Percentiles rank a stretch among this genome's conserved stretches.
phyloP scores from a whole-genome alignment of 768 basidiomycete genomes.

The Guyanaporus albipodus region DNA sequence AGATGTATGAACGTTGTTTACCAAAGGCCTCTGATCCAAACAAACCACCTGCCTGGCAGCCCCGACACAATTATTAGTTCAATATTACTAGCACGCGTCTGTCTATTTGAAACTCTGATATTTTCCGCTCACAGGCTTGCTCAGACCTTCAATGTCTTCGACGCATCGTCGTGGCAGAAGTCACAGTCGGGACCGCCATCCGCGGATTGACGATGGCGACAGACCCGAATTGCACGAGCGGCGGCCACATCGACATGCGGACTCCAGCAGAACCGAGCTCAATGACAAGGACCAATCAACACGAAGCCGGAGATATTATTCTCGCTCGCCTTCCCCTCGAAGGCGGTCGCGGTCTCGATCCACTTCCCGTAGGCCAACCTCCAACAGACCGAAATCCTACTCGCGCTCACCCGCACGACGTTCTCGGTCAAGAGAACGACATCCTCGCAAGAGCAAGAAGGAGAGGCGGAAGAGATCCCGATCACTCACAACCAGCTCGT shows the following conservation, averaged over 20 bases:
- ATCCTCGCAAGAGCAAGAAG: constrained; percentile 21
- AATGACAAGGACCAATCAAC: constrained; percentile 6
- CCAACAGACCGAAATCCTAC: constrained; percentile 13
- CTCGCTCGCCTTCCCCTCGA: constrained; percentile 23
- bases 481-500: constrained; percentile 41
- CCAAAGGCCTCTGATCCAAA: constrained; percentile 28
- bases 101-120: neutral
- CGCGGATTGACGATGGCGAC: constrained; percentile 14
- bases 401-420: constrained; percentile 27
- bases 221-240: constrained; percentile 18
- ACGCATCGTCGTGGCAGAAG: constrained; percentile 21
- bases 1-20: constrained; percentile 22
- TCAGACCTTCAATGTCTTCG: constrained; percentile 18
- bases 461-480: constrained; percentile 32
- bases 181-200: constrained; percentile 16
- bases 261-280: constrained; percentile 9
- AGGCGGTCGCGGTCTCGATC: constrained; percentile 27
- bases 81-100: neutral
- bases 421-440: constrained; percentile 36
- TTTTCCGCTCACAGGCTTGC: neutral
- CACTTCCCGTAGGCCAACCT: constrained; percentile 16
- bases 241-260: constrained; percentile 15
- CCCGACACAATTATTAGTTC: neutral
- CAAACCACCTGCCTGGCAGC: constrained; percentile 9
- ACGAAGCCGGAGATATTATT: constrained; percentile 6